phyloP scores from a whole-genome alignment of 179 eudicot genomes.

The Silene noctiflora region DNA sequence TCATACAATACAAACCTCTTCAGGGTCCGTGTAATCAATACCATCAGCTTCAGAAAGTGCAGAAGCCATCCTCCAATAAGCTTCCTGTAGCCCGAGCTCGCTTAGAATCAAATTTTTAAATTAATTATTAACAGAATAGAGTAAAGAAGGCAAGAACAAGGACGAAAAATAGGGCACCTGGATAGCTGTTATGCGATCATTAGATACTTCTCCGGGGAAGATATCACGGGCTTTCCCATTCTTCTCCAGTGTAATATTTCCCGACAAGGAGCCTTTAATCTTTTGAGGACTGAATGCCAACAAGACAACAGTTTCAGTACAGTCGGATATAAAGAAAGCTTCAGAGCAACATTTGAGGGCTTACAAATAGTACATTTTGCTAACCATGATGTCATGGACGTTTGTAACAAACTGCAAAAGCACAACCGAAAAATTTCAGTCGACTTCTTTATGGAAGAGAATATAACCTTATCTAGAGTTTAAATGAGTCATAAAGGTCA shows the following conservation, averaged over 20 bases:
- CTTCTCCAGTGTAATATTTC: conserved; percentile 70
- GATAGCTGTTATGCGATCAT: conserved; percentile 70
- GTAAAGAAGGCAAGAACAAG: neutral
- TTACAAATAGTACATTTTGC: conserved; percentile 71
- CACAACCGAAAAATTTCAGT: conserved; percentile 2
- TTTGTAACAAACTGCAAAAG: conserved; percentile 75
- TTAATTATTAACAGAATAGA: neutral
- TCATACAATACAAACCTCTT: conserved; percentile 52
- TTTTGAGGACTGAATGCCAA: conserved; percentile 38
- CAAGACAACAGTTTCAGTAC: conserved; percentile 9
- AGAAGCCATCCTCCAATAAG: conserved; percentile 82
- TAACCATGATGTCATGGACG: conserved; percentile 79
- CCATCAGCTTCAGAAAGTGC: conserved; percentile 96
- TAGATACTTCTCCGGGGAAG: conserved; percentile 71
- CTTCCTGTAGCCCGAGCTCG: conserved; percentile 51
- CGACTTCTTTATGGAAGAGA: neutral
- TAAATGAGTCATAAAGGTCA: neutral
- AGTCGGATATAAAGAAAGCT: conserved; percentile 7
- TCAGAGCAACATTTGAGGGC: conserved; percentile 29
- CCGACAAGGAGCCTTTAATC: conserved; percentile 36
- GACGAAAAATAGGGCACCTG: conserved; percentile 43
- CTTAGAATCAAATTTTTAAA: neutral
- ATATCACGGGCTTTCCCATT: conserved; percentile 74
- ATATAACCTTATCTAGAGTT: neutral
- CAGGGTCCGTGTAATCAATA: conserved; percentile 90